phyloP scores from a whole-genome alignment of 1,284 basidiomycete species.

The Mycosarcoma maydis region DNA sequence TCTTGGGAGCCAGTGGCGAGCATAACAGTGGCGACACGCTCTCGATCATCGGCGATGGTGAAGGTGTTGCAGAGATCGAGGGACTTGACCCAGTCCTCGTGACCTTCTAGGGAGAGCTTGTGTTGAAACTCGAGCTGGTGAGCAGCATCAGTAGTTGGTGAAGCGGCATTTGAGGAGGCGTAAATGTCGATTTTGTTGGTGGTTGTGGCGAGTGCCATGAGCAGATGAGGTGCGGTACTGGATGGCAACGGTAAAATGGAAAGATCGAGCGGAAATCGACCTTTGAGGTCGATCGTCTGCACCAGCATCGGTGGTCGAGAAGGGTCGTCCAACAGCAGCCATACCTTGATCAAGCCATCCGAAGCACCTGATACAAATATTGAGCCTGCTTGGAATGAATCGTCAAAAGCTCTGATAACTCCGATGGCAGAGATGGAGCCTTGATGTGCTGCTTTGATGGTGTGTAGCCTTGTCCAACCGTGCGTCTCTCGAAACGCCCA shows the following conservation, averaged over 20 bases:
- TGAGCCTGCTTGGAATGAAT: not conserved
- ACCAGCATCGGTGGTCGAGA: slow-evolving; percentile 7
- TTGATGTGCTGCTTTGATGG: slow-evolving; percentile 37
- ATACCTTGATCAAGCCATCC: slow-evolving; percentile 54
- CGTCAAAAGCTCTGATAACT: slow-evolving; percentile 30
- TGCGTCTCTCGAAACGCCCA: slow-evolving; percentile 19
- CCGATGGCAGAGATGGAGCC: slow-evolving; percentile 52
- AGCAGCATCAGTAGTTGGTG: not conserved
- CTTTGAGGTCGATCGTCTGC: slow-evolving; percentile 50
- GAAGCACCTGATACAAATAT: slow-evolving; percentile 57
- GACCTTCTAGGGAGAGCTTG: slow-evolving; percentile 54
- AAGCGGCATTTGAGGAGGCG: slow-evolving; percentile 15
- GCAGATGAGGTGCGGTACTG: slow-evolving; percentile 5
- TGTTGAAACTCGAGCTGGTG: slow-evolving; percentile 27
- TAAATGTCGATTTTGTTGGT: slow-evolving; percentile 56
- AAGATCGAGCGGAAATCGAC: slow-evolving; percentile 58
- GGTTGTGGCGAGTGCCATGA: slow-evolving; percentile 60
- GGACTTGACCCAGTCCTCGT: slow-evolving; percentile 65
- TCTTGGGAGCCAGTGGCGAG: slow-evolving; percentile 63
- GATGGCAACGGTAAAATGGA: slow-evolving; percentile 49
- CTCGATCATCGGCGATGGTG: slow-evolving; percentile 2
- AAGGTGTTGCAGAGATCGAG: slow-evolving; percentile 52
- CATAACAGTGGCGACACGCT: slow-evolving; percentile 28
- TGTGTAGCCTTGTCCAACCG: slow-evolving; percentile 6
- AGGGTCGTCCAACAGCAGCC: slow-evolving; percentile 18